These are phyloP conservation scores for Chrysanthemum seticuspe DNA, from an alignment of 129 eudicot species.

Conservation along the genomic window DNA sequence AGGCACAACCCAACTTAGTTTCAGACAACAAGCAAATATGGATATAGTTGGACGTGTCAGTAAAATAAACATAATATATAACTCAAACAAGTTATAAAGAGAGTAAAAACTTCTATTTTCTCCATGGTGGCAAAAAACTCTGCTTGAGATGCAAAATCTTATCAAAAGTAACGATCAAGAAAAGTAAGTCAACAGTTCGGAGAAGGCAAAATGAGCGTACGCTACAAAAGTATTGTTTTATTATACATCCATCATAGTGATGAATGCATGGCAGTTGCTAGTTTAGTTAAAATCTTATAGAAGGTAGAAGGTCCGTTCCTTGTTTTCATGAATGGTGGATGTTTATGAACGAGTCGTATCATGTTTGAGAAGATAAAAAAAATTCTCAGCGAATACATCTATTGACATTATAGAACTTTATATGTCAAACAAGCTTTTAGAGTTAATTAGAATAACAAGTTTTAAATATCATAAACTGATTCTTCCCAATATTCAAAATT, in stretches of 20 bases:
- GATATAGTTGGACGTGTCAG: too few relatives aligned
- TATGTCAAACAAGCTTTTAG: too few relatives aligned
- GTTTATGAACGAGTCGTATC: too few relatives aligned
- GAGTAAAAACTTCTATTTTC: background rate
- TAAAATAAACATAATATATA: too few relatives aligned
- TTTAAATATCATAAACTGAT: too few relatives aligned
- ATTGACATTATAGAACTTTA: background rate
- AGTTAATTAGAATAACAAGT: too few relatives aligned
- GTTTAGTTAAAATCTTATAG: background rate
- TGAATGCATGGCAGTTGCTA: background rate
- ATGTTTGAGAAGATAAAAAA: too few relatives aligned
- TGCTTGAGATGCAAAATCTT: background rate
- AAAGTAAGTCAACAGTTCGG: background rate
- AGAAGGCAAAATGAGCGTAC: slow-evolving; percentile 7
- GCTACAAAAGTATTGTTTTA: background rate
- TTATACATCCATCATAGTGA: background rate
- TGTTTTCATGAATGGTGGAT: background rate
- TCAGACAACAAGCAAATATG: too few relatives aligned
- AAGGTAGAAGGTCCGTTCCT: slow-evolving; percentile 9
- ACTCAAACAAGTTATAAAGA: too few relatives aligned
- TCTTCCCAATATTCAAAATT: too few relatives aligned
- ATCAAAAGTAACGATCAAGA: background rate
- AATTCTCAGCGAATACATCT: slow-evolving; percentile 7
- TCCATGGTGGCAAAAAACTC: background rate
- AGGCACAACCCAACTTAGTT: too few relatives aligned